A percentile compares a stretch with the other conserved stretches of the same genome.
Evolutionary conservation across 2,329 filamentous ascomycete species (phyloP).

Genomic region (Seiridium cupressi): DNA sequence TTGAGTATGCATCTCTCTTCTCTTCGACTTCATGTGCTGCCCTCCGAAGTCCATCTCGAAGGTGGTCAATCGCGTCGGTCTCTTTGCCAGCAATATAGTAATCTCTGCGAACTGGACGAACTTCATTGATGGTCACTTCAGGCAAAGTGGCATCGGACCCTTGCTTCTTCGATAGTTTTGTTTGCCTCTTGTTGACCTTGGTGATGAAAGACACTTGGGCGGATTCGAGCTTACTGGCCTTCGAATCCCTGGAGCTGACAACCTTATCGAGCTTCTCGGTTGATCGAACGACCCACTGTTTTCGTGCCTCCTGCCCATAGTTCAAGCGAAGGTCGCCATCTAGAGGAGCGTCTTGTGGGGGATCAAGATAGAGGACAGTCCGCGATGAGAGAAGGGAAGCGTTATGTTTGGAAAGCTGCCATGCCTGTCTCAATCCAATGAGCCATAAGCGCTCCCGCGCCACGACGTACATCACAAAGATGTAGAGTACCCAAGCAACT

Average conservation of each 20-base stretch:
- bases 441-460: conserved; percentile 90
- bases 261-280: conserved; percentile 72
- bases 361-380: conserved; percentile 89
- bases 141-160: conserved; percentile 13
- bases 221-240: conserved; percentile 75
- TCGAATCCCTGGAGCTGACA: conserved; percentile 72
- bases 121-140: conserved; percentile 14
- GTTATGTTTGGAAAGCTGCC: conserved; percentile 81
- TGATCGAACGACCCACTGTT: conserved; percentile 80
- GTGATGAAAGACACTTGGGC: conserved; percentile 82
- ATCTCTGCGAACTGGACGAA: conserved; percentile 1
- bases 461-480: conserved; percentile 86
- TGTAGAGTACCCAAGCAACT: conserved; percentile 79
- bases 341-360: conserved; percentile 74
- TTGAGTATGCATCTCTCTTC: neutral
- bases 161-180: conserved; percentile 39
- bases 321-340: conserved; percentile 70
- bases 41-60: neutral
- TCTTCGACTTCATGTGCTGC: conserved; percentile 7
- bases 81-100: neutral
- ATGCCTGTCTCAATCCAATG: conserved; percentile 91
- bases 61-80: conserved; percentile 1
- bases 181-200: conserved; percentile 62
- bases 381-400: conserved; percentile 82
- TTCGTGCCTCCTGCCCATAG: conserved; percentile 76